A percentile compares a stretch with the other conserved stretches of the same genome.
These are phyloP conservation scores for Roridomyces roridus DNA, from an alignment of 768 basidiomycete genomes.

Conservation along the genomic window DNA sequence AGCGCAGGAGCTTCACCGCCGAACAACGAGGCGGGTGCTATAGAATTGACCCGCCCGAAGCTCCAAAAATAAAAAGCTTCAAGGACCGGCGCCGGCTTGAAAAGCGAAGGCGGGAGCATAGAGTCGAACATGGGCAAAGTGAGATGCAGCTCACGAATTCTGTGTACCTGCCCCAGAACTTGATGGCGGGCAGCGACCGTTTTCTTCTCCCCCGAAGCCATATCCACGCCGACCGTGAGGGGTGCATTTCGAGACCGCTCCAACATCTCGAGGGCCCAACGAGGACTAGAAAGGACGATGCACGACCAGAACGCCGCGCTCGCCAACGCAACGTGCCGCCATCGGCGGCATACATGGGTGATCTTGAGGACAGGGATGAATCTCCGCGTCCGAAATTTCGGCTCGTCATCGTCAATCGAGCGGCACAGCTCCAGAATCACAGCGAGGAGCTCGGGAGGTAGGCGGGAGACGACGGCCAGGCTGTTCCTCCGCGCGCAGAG, in stretches of 20 bases:
- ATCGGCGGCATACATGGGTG: slow-evolving; percentile 16
- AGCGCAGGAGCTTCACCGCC: neutral
- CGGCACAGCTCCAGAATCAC: slow-evolving; percentile 5
- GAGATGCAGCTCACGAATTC: slow-evolving; percentile 11
- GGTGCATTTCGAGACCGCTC: slow-evolving; percentile 3
- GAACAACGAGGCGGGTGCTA: neutral
- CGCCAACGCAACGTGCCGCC: slow-evolving; percentile 11
- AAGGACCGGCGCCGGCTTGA: slow-evolving; percentile 3
- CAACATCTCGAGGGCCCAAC: slow-evolving; percentile 21
- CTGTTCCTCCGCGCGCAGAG: slow-evolving; percentile 12
- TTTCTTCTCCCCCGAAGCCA: neutral
- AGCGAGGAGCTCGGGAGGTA: slow-evolving; percentile 15
- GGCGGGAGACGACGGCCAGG: slow-evolving; percentile 2
- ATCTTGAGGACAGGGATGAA: neutral
- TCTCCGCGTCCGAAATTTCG: slow-evolving; percentile 1
- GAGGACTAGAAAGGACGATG: slow-evolving; percentile 13
- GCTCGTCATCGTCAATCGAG: neutral
- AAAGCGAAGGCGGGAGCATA: neutral
- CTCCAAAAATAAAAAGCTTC: slow-evolving; percentile 1
- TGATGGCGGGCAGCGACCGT: neutral
- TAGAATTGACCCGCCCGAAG: too few relatives aligned
- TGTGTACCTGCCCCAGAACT: slow-evolving; percentile 5
- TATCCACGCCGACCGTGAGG: slow-evolving; percentile 1
- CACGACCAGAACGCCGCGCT: slow-evolving; percentile 9
- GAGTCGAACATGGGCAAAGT: neutral